These are phyloP conservation scores for Gnomoniopsis smithogilvyi DNA, from an alignment of 2,329 filamentous ascomycete genomes.

Conservation along the genomic window DNA sequence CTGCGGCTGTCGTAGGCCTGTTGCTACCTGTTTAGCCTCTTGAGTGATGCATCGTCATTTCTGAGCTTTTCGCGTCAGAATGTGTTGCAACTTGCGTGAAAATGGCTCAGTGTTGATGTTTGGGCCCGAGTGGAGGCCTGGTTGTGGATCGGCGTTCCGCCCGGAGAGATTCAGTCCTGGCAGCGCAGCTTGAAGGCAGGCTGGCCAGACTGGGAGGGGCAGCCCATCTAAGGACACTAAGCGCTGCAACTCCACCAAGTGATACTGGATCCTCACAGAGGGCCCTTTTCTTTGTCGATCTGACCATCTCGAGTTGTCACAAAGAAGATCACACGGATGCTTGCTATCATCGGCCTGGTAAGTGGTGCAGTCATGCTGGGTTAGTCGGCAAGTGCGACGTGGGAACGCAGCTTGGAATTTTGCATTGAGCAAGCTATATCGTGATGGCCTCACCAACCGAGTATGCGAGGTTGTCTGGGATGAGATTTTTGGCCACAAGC, in stretches of 20 bases:
- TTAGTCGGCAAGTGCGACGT: slow-evolving; percentile 1
- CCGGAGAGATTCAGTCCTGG: slow-evolving; percentile 1
- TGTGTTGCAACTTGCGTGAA: background rate
- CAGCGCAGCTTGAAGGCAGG: slow-evolving; percentile 14
- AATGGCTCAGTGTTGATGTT: slow-evolving; percentile 9
- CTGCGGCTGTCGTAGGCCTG: background rate
- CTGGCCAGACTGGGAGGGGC: slow-evolving; percentile 3
- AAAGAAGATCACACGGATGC: background rate
- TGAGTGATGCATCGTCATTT: slow-evolving; percentile 2
- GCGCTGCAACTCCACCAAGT: slow-evolving; percentile 12
- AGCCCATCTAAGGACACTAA: slow-evolving; percentile 3
- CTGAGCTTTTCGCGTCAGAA: slow-evolving; percentile 1
- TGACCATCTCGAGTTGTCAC: background rate
- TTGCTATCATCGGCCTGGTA: background rate
- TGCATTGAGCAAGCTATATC: background rate
- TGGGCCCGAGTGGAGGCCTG: background rate
- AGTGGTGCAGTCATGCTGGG: background rate
- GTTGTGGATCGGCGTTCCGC: slow-evolving; percentile 14
- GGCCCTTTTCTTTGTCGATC: background rate
- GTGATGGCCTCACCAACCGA: background rate
- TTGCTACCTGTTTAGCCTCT: background rate
- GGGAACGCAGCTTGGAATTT: background rate
- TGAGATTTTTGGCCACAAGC: background rate
- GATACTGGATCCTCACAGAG: background rate
- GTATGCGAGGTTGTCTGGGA: background rate